Evolutionary conservation across 1,284 basidiomycete genomes (phyloP).

Genomic region (Grifola frondosa): DNA sequence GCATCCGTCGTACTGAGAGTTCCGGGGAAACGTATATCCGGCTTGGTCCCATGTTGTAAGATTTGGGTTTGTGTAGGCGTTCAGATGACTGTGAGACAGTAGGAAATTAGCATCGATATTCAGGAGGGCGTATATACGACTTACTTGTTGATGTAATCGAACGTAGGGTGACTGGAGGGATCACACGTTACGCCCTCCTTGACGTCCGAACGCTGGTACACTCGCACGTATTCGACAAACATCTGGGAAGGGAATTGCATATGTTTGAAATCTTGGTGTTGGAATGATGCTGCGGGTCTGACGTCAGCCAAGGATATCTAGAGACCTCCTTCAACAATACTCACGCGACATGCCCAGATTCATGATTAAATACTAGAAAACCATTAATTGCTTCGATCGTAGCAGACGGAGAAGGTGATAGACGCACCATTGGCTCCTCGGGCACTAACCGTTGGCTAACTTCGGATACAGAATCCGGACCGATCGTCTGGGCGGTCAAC

Average conservation of each 20-base stretch:
- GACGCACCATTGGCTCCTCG: constrained; percentile 74
- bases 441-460: constrained; percentile 68
- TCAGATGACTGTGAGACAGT: constrained; percentile 52
- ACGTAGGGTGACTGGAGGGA: constrained; percentile 60
- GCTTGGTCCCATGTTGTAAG: constrained; percentile 73
- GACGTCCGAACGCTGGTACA: constrained; percentile 69
- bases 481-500: constrained; percentile 57
- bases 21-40: constrained; percentile 68
- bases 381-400: no score
- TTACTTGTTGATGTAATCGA: constrained; percentile 43
- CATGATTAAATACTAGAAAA: constrained; percentile 63
- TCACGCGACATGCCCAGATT: constrained; percentile 73
- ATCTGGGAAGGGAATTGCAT: constrained; percentile 68
- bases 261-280: constrained; percentile 63
- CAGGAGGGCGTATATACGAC: constrained; percentile 1
- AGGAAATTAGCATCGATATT: not conserved
- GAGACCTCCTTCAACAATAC: constrained; percentile 39
- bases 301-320: not conserved
- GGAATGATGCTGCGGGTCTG: constrained; percentile 52
- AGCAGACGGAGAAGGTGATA: not conserved
- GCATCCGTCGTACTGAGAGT: constrained; percentile 53
- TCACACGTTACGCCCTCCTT: constrained; percentile 60
- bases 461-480: constrained; percentile 51
- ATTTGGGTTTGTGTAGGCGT: constrained; percentile 70
- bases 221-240: constrained; percentile 76